Evolutionary conservation across 345 rosid genomes (phyloP).

Genomic region (Citrus glauca): DNA sequence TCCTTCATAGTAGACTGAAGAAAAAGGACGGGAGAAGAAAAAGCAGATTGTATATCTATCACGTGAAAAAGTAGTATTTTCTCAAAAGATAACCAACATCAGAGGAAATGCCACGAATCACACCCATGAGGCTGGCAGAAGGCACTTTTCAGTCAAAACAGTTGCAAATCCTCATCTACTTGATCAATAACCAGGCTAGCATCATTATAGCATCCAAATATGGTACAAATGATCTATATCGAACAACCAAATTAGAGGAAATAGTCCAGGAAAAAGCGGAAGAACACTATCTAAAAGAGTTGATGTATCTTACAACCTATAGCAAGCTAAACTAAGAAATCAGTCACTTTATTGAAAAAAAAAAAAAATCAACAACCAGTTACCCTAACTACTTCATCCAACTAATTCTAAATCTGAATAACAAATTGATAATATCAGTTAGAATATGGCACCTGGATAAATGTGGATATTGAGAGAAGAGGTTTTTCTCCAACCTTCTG

Average conservation of each 20-base stretch:
- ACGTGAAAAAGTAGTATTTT: background rate
- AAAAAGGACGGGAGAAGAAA: background rate
- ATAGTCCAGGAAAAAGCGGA: background rate
- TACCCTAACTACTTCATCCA: background rate
- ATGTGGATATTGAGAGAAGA: slow-evolving; percentile 74
- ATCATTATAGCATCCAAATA: background rate
- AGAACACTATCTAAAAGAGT: background rate
- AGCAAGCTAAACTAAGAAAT: background rate
- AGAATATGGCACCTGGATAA: slow-evolving; percentile 57
- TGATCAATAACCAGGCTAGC: background rate
- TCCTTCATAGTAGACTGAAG: background rate
- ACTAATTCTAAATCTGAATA: background rate
- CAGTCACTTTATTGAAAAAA: background rate
- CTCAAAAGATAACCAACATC: background rate
- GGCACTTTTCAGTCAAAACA: background rate
- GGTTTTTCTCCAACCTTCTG: slow-evolving; percentile 95
- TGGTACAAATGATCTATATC: background rate
- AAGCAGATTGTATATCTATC: background rate
- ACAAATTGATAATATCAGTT: slow-evolving; percentile 1
- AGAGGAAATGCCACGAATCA: background rate
- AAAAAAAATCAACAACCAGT: background rate
- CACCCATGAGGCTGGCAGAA: background rate
- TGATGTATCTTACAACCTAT: background rate
- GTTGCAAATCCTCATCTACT: background rate
- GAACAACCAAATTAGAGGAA: background rate